Base-by-base conservation (phyloP, 306 rosid species). In the Canavalia ensiformis region DNA sequence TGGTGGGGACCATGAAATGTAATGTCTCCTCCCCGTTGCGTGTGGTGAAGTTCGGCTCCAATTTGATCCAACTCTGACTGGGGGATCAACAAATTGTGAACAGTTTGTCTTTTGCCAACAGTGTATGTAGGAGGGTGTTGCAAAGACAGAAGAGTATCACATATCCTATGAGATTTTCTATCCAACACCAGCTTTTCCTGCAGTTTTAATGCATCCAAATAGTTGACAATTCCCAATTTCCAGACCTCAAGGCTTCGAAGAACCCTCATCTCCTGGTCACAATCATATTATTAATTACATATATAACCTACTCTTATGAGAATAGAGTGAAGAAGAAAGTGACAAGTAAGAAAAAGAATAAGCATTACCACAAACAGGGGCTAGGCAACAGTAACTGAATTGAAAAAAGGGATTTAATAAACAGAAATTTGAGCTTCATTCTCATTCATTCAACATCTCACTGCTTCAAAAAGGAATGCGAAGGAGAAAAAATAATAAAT, bases 1-100 rank as follows among this genome's bases (percentile, higher is more conserved):
- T 93, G 98, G 84, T 80, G 92, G 30, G 98, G 97, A 82, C 98
- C 98, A 67, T 95, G 99, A 81, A 88, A 95, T 18, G 98, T 93
- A 68, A 95, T 89, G 82, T 93, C 99, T 30, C 99, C 94, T 72
- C 99, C 99, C 60, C 98, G 83, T 65, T 91, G 90, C 0, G 93
- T 91, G 80, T 91, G 88, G 86, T 88, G 88, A 74, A 95, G 87
- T 49, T 91, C 90, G 68, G 98, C 98, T 55, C 98, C 99, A 63
- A 93, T 84, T 67, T 37, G 60, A 70, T 88, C 85, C 41, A 95
- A 84, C 25, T 95, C 91, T 1, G 93, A 85, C 75, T 88, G 87
- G 0, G 97, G 86, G 58, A 91, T 86, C 39, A 95, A 78, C 45
- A 95, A 78, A 84, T 90, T 95, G 74, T 95, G 96, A 83, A 89